Base-by-base conservation (phyloP, 768 basidiomycete genomes). In the Leccinum broughii region DNA sequence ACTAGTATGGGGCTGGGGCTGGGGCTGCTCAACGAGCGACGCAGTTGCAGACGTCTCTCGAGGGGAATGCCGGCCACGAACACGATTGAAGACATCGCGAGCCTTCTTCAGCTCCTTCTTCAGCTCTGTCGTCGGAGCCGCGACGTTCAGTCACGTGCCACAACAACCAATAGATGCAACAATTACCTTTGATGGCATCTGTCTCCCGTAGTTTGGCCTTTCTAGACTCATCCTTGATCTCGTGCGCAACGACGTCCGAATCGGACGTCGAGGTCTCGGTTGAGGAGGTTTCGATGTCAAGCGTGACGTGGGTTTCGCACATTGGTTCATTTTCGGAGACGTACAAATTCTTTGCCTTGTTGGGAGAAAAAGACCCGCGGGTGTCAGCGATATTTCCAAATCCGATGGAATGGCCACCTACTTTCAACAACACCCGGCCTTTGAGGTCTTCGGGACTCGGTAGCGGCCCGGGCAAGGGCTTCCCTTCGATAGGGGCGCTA, bases 371-470 rank as follows among this genome's bases (percentile, higher is more conserved):
- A 17, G 39, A n/a, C 15, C 41, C 41, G 41, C 52, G 17, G 41
- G 5, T 48, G 41, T 57, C 32, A 66, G 52, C 15, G 14, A 53
- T 3, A 17, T 10, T 4, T 41, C 14, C 17, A 3, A 24, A 44
- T 22, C n/a, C 4, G n/a, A 44, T 10, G 9, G 32, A 10, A 11
- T 34, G 11, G 41, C 0, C 6, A 73, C 78, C 51, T 32, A 87
- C 92, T 81, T 98, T 98, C 61, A 98, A 75, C 37, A 97, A 70
- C n/a, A 97, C 81, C 62, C 85, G 85, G 5, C 86, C 81, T 70
- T 84, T 89, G 52, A 98, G 78, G 17, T 88, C 83, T 55, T 93
- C 89, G 0, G 95, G 95, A 70, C 93, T 95, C 1, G 95, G 95
- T 30, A 98, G 67, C 13, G 66, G 70, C 0, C 78, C 78, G n/a